These are phyloP conservation scores for Thermomucor indicae-seudaticae DNA, from an alignment of 371 early-diverging fungal genomes.

Conservation along the genomic window DNA sequence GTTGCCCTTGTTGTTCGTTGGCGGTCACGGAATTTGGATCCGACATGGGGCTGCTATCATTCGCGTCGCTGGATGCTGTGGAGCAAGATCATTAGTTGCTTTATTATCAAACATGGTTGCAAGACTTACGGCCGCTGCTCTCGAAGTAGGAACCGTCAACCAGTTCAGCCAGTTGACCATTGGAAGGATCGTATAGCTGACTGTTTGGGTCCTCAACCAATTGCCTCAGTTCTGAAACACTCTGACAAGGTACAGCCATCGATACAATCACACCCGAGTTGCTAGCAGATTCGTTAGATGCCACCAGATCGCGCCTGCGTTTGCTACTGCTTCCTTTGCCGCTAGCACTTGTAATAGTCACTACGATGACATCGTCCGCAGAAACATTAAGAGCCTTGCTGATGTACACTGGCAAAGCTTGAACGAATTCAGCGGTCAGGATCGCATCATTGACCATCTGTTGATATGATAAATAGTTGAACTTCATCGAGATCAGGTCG, in stretches of 20 bases:
- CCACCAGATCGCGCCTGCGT: constrained; percentile 5
- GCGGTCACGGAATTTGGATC: constrained; percentile 1
- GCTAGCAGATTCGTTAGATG: background rate
- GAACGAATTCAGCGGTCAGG: constrained; percentile 44
- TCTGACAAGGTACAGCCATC: constrained; percentile 27
- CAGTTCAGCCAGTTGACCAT: constrained; percentile 36
- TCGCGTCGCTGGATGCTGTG: background rate
- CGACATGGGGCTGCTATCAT: background rate
- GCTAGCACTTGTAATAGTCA: constrained; percentile 33
- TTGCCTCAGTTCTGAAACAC: constrained; percentile 15
- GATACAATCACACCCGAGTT: constrained; percentile 33
- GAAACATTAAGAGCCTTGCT: constrained; percentile 21
- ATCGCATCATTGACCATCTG: constrained; percentile 43
- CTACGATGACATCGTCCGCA: constrained; percentile 40
- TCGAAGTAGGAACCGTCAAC: constrained; percentile 29
- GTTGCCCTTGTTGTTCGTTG: background rate
- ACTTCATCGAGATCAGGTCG: constrained; percentile 33
- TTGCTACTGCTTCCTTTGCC: constrained; percentile 2
- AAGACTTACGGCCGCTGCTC: background rate
- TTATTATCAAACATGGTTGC: background rate
- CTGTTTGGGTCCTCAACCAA: constrained; percentile 21
- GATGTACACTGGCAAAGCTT: constrained; percentile 28
- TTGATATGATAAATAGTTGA: constrained; percentile 34
- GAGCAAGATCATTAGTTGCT: background rate
- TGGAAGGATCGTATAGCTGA: constrained; percentile 24